phyloP scores from a whole-genome alignment of 495 filamentous ascomycete species.

The Entonaema liquescens region DNA sequence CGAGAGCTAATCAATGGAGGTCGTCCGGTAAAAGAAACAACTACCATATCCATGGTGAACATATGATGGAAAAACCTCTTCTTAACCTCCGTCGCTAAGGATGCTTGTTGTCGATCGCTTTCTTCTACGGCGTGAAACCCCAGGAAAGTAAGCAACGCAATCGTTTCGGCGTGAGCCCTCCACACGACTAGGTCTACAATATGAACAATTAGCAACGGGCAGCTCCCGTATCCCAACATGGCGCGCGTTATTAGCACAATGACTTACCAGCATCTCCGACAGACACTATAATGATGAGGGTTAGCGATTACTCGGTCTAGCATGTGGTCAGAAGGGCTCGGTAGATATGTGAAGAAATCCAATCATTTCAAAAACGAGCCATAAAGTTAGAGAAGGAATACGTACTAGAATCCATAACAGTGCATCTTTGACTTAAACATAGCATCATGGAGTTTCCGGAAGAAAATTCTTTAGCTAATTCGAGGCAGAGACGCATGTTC shows the following conservation, averaged over 20 bases:
- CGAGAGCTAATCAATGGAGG: constrained; percentile 64
- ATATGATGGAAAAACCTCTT: constrained; percentile 62
- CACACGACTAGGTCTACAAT: constrained; percentile 54
- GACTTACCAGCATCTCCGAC: constrained; percentile 63
- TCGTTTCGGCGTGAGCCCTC: constrained; percentile 61
- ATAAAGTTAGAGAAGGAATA: not conserved
- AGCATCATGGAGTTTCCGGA: constrained; percentile 60
- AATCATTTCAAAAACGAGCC: not conserved
- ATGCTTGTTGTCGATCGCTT: constrained; percentile 53
- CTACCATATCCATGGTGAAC: constrained; percentile 61
- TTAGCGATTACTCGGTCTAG: not conserved
- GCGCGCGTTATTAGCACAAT: not conserved
- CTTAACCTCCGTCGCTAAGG: constrained; percentile 22
- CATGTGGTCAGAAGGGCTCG: not conserved
- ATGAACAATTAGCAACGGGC: not conserved
- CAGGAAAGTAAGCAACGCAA: constrained; percentile 63
- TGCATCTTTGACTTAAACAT: constrained; percentile 55
- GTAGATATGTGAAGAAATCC: not conserved
- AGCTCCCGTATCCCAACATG: not conserved
- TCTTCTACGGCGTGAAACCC: constrained; percentile 61
- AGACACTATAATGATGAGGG: constrained; percentile 27
- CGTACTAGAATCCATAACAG: constrained; percentile 52
- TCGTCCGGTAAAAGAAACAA: constrained; percentile 65
- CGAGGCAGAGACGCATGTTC: constrained; percentile 55
- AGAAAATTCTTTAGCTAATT: constrained; percentile 58